Percentiles rank a stretch among this genome's conserved stretches.
phyloP scores from a whole-genome alignment of 345 rosid species.

The Eucalyptus regnans region DNA sequence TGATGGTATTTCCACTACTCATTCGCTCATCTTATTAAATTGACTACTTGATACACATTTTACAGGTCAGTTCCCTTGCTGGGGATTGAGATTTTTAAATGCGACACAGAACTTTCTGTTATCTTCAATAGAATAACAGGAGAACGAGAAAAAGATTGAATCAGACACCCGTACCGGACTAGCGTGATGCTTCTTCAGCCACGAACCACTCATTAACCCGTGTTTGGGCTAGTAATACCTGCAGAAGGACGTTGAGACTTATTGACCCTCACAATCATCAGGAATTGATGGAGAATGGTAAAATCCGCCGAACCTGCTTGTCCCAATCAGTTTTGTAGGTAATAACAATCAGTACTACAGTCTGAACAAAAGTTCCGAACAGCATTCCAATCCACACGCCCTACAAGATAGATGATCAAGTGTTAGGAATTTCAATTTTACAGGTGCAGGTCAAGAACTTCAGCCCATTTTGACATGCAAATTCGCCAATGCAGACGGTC shows the following conservation, averaged over 20 bases:
- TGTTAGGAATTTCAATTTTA: not conserved
- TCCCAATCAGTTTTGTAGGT: conserved; percentile 72
- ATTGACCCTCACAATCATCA: not conserved
- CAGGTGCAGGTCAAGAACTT: not conserved
- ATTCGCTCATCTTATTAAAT: not conserved
- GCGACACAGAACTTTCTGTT: not conserved
- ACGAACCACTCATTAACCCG: not conserved
- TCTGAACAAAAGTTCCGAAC: conserved; percentile 55
- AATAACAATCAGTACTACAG: conserved; percentile 33
- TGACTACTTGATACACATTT: not conserved
- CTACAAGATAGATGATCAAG: conserved; percentile 6
- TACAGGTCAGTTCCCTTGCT: not conserved
- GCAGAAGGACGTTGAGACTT: not conserved
- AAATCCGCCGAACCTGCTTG: conserved; percentile 24
- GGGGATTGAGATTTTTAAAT: not conserved
- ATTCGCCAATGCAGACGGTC: not conserved
- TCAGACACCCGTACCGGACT: not conserved
- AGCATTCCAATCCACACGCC: conserved; percentile 85
- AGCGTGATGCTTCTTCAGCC: not conserved
- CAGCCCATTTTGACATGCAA: not conserved
- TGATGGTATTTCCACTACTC: not conserved
- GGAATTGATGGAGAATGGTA: not conserved
- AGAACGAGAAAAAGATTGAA: not conserved
- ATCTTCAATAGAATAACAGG: not conserved
- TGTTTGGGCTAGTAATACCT: not conserved